Evolutionary conservation across 2,329 filamentous ascomycete species (phyloP).

Genomic region (Aspergillus pseudonomiae): DNA sequence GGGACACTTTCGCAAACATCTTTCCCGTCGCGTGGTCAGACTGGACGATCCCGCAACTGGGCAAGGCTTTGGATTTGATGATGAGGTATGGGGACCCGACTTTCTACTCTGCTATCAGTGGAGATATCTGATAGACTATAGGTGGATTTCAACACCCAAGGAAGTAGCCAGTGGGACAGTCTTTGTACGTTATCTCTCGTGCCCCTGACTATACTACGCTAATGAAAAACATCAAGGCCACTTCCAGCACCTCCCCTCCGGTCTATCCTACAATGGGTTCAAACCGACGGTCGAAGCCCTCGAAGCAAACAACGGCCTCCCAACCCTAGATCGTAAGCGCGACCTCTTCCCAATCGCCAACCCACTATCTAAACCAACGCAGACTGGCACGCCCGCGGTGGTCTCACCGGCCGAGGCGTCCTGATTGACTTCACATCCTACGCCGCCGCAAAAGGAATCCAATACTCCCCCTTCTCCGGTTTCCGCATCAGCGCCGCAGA

Average conservation of each 20-base stretch:
- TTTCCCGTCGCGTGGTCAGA: slow-evolving; percentile 32
- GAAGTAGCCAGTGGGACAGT: slow-evolving; percentile 51
- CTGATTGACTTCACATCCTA: slow-evolving; percentile 60
- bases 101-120: no score
- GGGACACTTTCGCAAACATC: slow-evolving; percentile 36
- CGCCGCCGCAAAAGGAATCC: slow-evolving; percentile 57
- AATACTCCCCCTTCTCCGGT: slow-evolving; percentile 58
- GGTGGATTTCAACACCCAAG: slow-evolving; percentile 52
- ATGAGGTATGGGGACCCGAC: slow-evolving; percentile 35
- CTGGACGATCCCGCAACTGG: slow-evolving; percentile 29
- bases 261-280: slow-evolving; percentile 36
- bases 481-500: slow-evolving; percentile 21
- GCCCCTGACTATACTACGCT: background rate
- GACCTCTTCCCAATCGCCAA: background rate
- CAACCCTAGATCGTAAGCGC: slow-evolving; percentile 24
- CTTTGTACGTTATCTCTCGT: slow-evolving; percentile 44
- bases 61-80: slow-evolving; percentile 46
- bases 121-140: background rate
- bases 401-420: slow-evolving; percentile 54
- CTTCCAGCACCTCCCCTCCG: slow-evolving; percentile 27
- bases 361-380: background rate
- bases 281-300: slow-evolving; percentile 25
- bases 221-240: slow-evolving; percentile 17
- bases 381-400: slow-evolving; percentile 45
- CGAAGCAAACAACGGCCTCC: slow-evolving; percentile 14